Evolutionary conservation across 352 stramenopile genomes (phyloP), one percentile per base, ranked within the genome.

Genomic region (Pythium folliculosum): DNA sequence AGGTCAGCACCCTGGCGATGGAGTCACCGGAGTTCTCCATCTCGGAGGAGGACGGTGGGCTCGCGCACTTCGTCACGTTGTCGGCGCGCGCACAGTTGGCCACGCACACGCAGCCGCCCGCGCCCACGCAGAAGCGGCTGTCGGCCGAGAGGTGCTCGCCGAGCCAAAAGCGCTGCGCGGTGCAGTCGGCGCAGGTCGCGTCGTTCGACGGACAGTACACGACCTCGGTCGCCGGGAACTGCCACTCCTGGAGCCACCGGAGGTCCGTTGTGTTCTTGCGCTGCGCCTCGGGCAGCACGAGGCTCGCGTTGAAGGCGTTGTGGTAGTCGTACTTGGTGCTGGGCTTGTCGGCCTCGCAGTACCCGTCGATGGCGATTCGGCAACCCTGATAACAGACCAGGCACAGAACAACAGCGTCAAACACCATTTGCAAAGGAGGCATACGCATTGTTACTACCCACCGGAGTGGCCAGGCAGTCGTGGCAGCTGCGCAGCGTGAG

Each of bases 111-210:
- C 64, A 66, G 7, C 56, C 56, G 45, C 37, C 14, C 10, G 35
- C 40, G 14, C 64, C 56, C 9, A 71, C 56, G 32, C 57, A 71
- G 30, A 63, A 71, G 21, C 56, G 64, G 56, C 56, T 71, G 43
- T 66, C 64, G 22, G 22, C 19, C 17, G 3, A 6, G 0, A 19
- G 2, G 10, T 25, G 14, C 5, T 19, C 22, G 12, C 22, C 14
- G 3, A 63, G 8, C 56, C 56, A 66, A 13, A 48, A 71, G n/a
- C 21, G 30, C 1, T 49, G 10, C 8, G 22, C 3, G 17, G 14
- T 5, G 37, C 57, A 71, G 8, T 32, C 3, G 5, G 10, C 21
- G 45, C 64, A 71, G 17, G 54, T 21, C 10, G 64, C n/a, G 44
- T 71, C 64, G 19, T 43, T 38, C 3, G 25, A 4, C 3, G 25